Evolutionary conservation across 495 filamentous ascomycete genomes (phyloP).

Genomic region (Penicillium antarcticum): DNA sequence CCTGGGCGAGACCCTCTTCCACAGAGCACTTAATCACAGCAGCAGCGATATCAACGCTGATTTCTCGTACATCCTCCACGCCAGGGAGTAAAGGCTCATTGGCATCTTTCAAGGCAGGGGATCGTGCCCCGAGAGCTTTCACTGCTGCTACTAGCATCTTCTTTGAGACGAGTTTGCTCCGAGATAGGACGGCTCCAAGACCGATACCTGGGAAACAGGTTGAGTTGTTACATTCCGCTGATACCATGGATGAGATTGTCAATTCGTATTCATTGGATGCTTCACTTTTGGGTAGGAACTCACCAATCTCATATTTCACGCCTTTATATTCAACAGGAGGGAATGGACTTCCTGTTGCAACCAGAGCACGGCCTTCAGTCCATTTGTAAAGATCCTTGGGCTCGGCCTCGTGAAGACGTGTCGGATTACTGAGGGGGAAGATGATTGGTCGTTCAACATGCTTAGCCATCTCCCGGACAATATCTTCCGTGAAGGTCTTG

Average conservation of each 20-base stretch:
- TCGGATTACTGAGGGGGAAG: conserved; percentile 85
- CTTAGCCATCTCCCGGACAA: conserved; percentile 75
- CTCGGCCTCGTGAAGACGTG: conserved; percentile 75
- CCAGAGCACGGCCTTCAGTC: conserved; percentile 75
- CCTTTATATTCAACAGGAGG: conserved; percentile 69
- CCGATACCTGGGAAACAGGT: conserved; percentile 87
- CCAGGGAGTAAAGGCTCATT: conserved; percentile 66
- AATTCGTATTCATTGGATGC: not conserved
- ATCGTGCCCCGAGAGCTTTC: conserved; percentile 64
- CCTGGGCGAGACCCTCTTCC: conserved; percentile 61
- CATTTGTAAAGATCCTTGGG: conserved; percentile 75
- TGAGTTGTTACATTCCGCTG: conserved; percentile 87
- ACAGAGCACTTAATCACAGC: conserved; percentile 74
- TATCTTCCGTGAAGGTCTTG: conserved; percentile 71
- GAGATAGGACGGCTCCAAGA: conserved; percentile 69
- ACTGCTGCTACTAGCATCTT: conserved; percentile 81
- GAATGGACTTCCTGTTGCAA: conserved; percentile 85
- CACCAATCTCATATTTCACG: conserved; percentile 60
- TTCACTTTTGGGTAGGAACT: conserved; percentile 5
- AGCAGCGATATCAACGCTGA: conserved; percentile 74
- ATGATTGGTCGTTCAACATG: conserved; percentile 76
- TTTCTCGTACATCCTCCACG: conserved; percentile 68
- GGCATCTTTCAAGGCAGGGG: conserved; percentile 62
- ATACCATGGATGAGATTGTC: not conserved
- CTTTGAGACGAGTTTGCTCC: conserved; percentile 60